Percentiles rank a stretch among this genome's conserved stretches.
phyloP scores from a whole-genome alignment of 2,329 filamentous ascomycete species.

The Pochonia chlamydosporia region DNA sequence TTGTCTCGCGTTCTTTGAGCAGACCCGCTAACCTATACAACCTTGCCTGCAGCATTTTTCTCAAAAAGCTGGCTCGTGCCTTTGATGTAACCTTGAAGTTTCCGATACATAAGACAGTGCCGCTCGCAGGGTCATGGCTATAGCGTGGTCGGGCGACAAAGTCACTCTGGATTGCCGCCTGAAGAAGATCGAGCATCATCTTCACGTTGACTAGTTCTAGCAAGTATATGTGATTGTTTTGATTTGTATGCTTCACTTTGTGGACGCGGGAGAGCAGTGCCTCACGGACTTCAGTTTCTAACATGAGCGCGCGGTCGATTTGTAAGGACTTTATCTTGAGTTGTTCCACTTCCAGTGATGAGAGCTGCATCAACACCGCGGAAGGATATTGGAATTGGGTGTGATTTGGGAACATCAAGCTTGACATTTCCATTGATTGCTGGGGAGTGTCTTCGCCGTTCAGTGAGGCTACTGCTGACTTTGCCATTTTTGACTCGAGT shows the following conservation, averaged over 20 bases:
- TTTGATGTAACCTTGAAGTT: neutral
- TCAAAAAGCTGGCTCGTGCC: constrained; percentile 2
- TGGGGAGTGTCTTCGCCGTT: neutral
- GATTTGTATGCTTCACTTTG: neutral
- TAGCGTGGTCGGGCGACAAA: neutral
- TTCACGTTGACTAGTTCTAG: constrained; percentile 3
- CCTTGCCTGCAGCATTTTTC: constrained; percentile 4
- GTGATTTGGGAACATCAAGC: neutral
- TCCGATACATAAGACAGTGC: constrained; percentile 4
- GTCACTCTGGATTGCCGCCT: constrained; percentile 5
- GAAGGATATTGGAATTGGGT: neutral
- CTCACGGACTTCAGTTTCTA: constrained; percentile 5
- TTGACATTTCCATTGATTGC: neutral
- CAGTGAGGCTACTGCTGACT: too few relatives aligned
- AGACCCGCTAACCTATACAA: constrained; percentile 2
- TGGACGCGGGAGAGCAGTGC: constrained; percentile 1
- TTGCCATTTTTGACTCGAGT: too few relatives aligned
- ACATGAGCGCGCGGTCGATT: constrained; percentile 5
- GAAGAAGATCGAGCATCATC: constrained; percentile 8
- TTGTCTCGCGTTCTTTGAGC: constrained; percentile 4
- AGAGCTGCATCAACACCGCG: neutral
- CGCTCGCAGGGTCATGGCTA: neutral
- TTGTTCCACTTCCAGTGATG: constrained; percentile 1
- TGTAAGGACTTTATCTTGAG: neutral
- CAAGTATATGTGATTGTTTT: constrained; percentile 1